Evolutionary conservation across 176 grass and related monocot species (phyloP).

Genomic region (Oryza glaberrima): DNA sequence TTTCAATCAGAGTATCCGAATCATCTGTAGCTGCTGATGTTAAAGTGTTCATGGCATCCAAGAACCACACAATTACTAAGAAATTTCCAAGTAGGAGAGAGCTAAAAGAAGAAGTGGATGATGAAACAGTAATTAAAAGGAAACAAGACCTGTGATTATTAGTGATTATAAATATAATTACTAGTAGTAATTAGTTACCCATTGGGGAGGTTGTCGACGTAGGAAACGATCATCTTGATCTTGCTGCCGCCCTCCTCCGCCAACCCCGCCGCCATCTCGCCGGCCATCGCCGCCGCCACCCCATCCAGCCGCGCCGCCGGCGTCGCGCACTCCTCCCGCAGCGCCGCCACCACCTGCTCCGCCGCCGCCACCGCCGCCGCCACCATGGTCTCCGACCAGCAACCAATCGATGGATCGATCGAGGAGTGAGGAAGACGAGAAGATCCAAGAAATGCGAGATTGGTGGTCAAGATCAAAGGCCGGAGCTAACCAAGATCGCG

Average conservation of each 20-base stretch:
- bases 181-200: conserved; percentile 36
- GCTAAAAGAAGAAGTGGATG: background rate
- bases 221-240: conserved; percentile 85
- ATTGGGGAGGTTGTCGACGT: conserved; percentile 82
- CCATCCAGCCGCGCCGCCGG: conserved; percentile 41
- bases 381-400: conserved; percentile 18
- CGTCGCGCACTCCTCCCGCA: conserved; percentile 58
- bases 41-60: background rate
- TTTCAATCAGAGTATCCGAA: too few relatives aligned
- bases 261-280: conserved; percentile 64
- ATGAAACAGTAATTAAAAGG: background rate
- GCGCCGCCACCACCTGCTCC: conserved; percentile 47
- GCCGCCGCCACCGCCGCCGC: conserved; percentile 9
- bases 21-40: too few relatives aligned
- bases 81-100: background rate
- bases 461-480: background rate
- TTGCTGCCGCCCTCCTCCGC: conserved; percentile 66
- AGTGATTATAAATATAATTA: background rate
- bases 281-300: conserved; percentile 50
- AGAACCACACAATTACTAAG: background rate
- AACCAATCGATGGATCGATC: background rate
- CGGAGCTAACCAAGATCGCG: background rate
- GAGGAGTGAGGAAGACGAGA: background rate
- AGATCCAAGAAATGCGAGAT: background rate
- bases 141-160: background rate